Conservation (phyloP, 306 rosid species). For the Dryas alaskensis region DNA sequence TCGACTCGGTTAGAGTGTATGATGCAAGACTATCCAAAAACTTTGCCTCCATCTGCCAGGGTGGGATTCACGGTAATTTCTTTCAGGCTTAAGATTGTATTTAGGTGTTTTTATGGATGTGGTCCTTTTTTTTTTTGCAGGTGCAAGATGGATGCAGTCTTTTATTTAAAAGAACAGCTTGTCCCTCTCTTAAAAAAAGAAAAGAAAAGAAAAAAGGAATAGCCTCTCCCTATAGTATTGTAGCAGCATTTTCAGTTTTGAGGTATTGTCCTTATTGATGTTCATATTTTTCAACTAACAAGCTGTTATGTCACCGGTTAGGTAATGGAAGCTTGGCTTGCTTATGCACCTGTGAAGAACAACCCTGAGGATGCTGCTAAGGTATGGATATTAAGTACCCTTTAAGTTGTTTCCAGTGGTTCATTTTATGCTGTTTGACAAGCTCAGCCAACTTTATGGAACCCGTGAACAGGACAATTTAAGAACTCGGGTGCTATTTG, state of each 20-base stretch:
- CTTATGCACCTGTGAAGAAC: constrained; percentile 97
- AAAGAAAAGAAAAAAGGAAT: not conserved
- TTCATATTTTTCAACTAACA: constrained; percentile 17
- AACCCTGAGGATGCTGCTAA: constrained; percentile 96
- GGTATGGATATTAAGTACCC: constrained; percentile 46
- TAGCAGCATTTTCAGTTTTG: constrained; percentile 4
- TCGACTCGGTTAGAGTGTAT: constrained; percentile 94
- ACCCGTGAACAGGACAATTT: not conserved
- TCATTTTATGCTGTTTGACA: not conserved
- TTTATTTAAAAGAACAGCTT: not conserved
- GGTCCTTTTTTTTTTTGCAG: not conserved
- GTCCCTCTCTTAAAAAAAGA: not conserved
- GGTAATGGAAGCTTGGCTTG: constrained; percentile 95
- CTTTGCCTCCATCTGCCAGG: constrained; percentile 81
- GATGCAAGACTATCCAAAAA: constrained; percentile 99
- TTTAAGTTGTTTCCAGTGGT: constrained; percentile 4
- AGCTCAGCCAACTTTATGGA: not conserved
- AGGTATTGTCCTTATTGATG: constrained; percentile 1
- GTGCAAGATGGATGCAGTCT: not conserved
- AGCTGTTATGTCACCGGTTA: constrained; percentile 32
- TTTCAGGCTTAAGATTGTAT: constrained; percentile 11
- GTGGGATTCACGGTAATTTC: constrained; percentile 92
- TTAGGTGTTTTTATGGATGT: not conserved
- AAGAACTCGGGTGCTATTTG: not conserved
- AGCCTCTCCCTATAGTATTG: constrained; percentile 6